These are phyloP conservation scores for Coemansia guatemalensis DNA, from an alignment of 192 early-diverging fungal species.

Conservation along the genomic window DNA sequence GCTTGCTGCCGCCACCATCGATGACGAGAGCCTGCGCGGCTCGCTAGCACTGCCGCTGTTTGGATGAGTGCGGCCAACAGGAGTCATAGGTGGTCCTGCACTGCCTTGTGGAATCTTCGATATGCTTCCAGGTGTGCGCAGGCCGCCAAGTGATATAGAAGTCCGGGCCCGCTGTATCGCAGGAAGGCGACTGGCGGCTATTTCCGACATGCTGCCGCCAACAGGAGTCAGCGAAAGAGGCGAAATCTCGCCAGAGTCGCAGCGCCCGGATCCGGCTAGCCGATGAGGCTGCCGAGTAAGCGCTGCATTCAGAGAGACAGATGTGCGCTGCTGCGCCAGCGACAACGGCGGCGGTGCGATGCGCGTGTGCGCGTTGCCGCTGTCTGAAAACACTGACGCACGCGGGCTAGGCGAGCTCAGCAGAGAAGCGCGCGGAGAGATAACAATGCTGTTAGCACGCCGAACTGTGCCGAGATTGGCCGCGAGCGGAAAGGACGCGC, in stretches of 20 bases:
- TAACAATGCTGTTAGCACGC: slow-evolving; percentile 5
- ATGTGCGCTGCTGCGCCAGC: slow-evolving; percentile 11
- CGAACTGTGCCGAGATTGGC: background rate
- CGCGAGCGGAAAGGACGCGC: slow-evolving; percentile 37
- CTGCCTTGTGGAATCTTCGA: too few relatives aligned
- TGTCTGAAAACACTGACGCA: slow-evolving; percentile 11
- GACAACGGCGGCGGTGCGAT: slow-evolving; percentile 9
- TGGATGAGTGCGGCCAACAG: too few relatives aligned
- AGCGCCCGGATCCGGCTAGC: slow-evolving; percentile 16
- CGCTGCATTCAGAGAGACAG: slow-evolving; percentile 13
- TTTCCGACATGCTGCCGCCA: slow-evolving; percentile 13
- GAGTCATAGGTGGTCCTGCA: too few relatives aligned
- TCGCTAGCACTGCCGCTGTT: too few relatives aligned
- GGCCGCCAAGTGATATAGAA: slow-evolving; percentile 3
- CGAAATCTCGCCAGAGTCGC: slow-evolving; percentile 10
- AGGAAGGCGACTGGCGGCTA: slow-evolving; percentile 1
- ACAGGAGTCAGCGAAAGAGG: slow-evolving; percentile 24
- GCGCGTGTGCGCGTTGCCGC: slow-evolving; percentile 2
- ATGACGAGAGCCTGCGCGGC: background rate
- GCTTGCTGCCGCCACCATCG: background rate
- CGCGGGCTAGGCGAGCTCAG: slow-evolving; percentile 8
- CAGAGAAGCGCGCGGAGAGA: slow-evolving; percentile 19
- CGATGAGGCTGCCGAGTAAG: slow-evolving; percentile 30
- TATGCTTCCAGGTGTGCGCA: background rate
- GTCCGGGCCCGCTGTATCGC: background rate